Percentiles rank a stretch among this genome's conserved stretches.
Evolutionary conservation across 768 basidiomycete species (phyloP).

Genomic region (Suillus lakei): DNA sequence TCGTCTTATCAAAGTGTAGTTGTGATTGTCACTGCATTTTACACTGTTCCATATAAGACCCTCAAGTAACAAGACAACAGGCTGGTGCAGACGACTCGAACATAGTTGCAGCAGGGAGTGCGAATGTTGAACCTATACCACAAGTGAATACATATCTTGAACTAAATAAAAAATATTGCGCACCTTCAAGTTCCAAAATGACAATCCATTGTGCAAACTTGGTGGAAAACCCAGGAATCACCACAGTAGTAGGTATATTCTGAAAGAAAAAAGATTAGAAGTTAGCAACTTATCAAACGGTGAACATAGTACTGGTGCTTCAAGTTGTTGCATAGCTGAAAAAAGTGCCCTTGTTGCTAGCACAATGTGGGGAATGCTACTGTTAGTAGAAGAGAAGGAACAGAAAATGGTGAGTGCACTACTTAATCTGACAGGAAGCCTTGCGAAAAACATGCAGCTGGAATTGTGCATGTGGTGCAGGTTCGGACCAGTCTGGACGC

Average conservation of each 20-base stretch:
- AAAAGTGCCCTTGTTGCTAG: neutral
- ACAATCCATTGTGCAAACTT: neutral
- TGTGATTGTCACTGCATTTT: too few species aligned
- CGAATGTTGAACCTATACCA: neutral
- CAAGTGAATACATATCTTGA: neutral
- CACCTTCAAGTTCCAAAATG: neutral
- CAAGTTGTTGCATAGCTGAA: neutral
- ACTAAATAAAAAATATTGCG: neutral
- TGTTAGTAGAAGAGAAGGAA: neutral
- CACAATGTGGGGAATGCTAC: neutral
- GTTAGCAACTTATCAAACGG: neutral
- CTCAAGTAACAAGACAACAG: too few species aligned
- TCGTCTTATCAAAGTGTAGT: too few species aligned
- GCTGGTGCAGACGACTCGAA: neutral
- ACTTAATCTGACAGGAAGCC: neutral
- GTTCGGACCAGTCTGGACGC: neutral
- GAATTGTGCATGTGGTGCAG: neutral
- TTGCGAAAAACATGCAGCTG: neutral
- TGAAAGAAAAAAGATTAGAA: neutral
- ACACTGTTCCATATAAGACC: too few species aligned
- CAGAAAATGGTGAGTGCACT: neutral
- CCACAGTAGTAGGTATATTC: neutral
- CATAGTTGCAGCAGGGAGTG: neutral
- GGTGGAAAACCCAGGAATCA: neutral
- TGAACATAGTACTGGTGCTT: neutral